Conservation (phyloP, 306 rosid genomes). For the Prunus mira region DNA sequence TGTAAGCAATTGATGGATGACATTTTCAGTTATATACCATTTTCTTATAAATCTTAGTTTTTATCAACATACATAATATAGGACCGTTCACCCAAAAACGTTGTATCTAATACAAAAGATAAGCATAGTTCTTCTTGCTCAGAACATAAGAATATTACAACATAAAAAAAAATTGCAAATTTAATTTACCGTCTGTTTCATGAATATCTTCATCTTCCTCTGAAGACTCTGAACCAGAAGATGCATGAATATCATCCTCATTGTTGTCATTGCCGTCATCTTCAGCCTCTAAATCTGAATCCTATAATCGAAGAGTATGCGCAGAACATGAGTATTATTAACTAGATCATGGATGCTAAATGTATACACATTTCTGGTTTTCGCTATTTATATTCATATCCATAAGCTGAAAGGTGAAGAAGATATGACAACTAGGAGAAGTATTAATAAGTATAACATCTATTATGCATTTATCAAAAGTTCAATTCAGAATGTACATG, state of each 20-base stretch:
- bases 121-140: background rate
- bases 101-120: background rate
- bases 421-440: background rate
- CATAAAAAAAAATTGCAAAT: background rate
- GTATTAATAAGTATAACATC: background rate
- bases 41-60: background rate
- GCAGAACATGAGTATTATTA: slow-evolving; percentile 5
- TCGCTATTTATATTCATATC: background rate
- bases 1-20: background rate
- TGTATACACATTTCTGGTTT: slow-evolving; percentile 8
- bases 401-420: no score
- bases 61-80: background rate
- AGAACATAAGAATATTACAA: slow-evolving; percentile 21
- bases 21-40: background rate
- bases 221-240: slow-evolving; percentile 43
- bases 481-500: background rate
- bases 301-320: slow-evolving; percentile 44
- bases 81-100: background rate
- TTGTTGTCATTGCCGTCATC: slow-evolving; percentile 18
- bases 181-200: slow-evolving; percentile 48
- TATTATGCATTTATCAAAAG: background rate
- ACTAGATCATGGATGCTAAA: background rate
- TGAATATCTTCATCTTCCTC: slow-evolving; percentile 38
- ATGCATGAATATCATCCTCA: slow-evolving; percentile 22
- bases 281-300: slow-evolving; percentile 51